Conservation (phyloP, 129 eudicot species). For the Tanacetum coccineum region DNA sequence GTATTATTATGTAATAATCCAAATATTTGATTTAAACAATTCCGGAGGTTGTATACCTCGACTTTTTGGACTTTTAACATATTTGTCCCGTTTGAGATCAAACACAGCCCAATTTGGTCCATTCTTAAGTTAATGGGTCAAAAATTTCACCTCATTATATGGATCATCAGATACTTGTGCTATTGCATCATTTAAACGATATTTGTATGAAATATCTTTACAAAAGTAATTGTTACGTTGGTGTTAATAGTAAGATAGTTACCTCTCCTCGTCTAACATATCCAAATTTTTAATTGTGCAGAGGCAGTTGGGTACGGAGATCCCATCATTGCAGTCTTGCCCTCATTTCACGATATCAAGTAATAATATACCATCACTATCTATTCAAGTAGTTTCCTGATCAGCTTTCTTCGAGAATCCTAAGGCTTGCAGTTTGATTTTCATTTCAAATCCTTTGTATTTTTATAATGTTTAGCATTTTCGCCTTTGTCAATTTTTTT, state of each 20-base stretch:
- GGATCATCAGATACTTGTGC: too few species aligned
- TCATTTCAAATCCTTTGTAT: constrained; percentile 27
- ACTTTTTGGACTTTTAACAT: too few species aligned
- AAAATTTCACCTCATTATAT: too few species aligned
- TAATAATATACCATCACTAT: constrained; percentile 19
- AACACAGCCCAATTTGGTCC: too few species aligned
- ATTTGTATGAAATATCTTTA: neutral
- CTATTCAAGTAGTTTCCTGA: constrained; percentile 20
- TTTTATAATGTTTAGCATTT: constrained; percentile 24
- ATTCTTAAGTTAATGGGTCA: too few species aligned
- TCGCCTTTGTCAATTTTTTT: constrained; percentile 17
- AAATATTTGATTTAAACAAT: too few species aligned
- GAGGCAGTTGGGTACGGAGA: constrained; percentile 95
- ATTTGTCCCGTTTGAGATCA: too few species aligned
- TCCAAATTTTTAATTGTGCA: constrained; percentile 30
- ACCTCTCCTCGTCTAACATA: neutral
- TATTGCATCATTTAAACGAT: neutral
- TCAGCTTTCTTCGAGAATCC: constrained; percentile 5
- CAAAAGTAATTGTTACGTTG: too few species aligned
- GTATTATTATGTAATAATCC: too few species aligned
- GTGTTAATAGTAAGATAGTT: neutral
- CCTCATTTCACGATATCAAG: constrained; percentile 63
- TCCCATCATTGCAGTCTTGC: constrained; percentile 84
- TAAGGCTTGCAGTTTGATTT: constrained; percentile 16
- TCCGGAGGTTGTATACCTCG: too few species aligned